These are phyloP conservation scores for Soucietia sequanensis DNA, from an alignment of 805 yeast genomes.

Conservation along the genomic window DNA sequence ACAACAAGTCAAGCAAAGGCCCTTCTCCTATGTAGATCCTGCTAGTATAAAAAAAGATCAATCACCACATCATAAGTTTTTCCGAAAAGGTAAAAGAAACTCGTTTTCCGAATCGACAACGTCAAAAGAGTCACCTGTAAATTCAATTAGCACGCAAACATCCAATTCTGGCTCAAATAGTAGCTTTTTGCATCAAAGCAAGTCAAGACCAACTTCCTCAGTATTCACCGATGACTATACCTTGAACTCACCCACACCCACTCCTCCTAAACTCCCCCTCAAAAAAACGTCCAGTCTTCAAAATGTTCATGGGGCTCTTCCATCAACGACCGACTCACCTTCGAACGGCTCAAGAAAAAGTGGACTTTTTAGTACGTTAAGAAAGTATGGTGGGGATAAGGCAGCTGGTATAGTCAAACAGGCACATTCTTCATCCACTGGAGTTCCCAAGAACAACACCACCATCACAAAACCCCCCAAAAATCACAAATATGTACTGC, in stretches of 20 bases:
- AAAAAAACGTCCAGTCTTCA: constrained; percentile 15
- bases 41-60: constrained; percentile 22
- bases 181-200: background rate
- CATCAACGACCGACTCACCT: background rate
- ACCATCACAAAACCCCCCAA: background rate
- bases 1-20: constrained; percentile 25
- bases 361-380: constrained; percentile 38
- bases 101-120: constrained; percentile 57
- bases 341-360: constrained; percentile 21
- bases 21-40: constrained; percentile 39
- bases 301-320: too few species aligned
- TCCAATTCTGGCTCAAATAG: background rate
- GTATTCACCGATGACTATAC: constrained; percentile 9
- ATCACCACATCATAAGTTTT: constrained; percentile 44
- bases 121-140: background rate
- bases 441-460: constrained; percentile 3
- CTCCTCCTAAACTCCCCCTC: background rate
- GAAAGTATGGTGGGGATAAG: constrained; percentile 40
- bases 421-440: constrained; percentile 13
- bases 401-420: constrained; percentile 38
- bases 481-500: too few species aligned
- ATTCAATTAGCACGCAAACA: background rate
- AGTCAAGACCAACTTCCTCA: constrained; percentile 6
- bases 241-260: constrained; percentile 11
- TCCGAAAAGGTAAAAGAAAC: constrained; percentile 61